Conservation (phyloP, 441 rosid species). For the Flueggea neowawraea region DNA sequence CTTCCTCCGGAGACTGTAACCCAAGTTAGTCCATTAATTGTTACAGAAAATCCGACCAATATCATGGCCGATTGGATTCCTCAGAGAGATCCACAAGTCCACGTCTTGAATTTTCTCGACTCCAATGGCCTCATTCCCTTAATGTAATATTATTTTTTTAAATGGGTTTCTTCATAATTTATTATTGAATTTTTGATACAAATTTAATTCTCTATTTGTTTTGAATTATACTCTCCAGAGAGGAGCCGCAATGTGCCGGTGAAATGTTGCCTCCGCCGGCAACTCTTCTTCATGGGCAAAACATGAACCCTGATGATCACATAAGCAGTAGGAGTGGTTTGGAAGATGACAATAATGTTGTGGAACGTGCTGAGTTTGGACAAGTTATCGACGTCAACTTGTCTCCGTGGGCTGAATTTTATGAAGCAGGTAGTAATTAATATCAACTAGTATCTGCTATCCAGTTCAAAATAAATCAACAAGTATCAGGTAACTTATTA, state of each 20-base stretch:
- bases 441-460: too few species aligned
- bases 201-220: too few species aligned
- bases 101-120: slow-evolving; percentile 22
- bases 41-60: slow-evolving; percentile 16
- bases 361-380: slow-evolving; percentile 24
- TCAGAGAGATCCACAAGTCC: slow-evolving; percentile 28
- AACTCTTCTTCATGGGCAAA: slow-evolving; percentile 20
- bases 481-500: too few species aligned
- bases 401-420: slow-evolving; percentile 32
- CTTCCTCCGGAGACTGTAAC: slow-evolving; percentile 2
- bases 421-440: slow-evolving; percentile 19
- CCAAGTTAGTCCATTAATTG: slow-evolving; percentile 8
- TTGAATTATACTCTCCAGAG: slow-evolving; percentile 17
- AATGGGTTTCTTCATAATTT: too few species aligned
- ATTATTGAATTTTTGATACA: too few species aligned
- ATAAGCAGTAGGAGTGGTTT: slow-evolving; percentile 17
- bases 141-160: slow-evolving; percentile 15
- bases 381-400: slow-evolving; percentile 23
- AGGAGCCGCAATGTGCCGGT: slow-evolving; percentile 4
- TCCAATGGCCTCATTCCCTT: slow-evolving; percentile 31
- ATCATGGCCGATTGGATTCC: slow-evolving; percentile 25
- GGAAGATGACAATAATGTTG: slow-evolving; percentile 17
- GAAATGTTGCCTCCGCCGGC: slow-evolving; percentile 14
- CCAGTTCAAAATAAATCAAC: too few species aligned
- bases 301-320: slow-evolving; percentile 15